Conservation (phyloP, 257 asterid genomes). For the Penstemon barbatus region DNA sequence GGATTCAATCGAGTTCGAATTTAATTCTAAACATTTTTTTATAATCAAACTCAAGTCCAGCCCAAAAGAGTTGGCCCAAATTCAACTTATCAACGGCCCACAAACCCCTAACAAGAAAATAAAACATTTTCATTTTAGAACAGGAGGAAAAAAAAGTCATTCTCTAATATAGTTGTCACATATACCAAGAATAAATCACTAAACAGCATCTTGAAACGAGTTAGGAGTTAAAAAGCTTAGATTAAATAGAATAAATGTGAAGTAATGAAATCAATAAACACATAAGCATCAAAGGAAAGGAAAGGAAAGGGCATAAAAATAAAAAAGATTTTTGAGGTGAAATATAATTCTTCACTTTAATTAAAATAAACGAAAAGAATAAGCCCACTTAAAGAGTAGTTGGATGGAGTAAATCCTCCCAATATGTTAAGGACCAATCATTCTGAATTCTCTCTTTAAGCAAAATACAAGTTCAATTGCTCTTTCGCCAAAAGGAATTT, state of each 20-base stretch:
- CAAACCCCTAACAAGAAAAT: no score
- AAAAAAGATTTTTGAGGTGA: background rate
- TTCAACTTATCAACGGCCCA: no score
- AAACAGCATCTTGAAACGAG: background rate
- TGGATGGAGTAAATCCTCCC: slow-evolving; percentile 49
- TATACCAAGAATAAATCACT: no score
- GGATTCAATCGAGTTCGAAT: no score
- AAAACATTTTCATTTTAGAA: no score
- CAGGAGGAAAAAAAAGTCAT: no score
- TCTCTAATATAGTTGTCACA: no score
- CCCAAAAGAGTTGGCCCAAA: no score
- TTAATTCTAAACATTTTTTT: no score
- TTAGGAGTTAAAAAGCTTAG: slow-evolving; percentile 23
- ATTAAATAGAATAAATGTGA: slow-evolving; percentile 34
- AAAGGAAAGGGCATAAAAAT: slow-evolving; percentile 13
- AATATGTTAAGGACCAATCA: slow-evolving; percentile 52
- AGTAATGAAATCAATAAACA: slow-evolving; percentile 21
- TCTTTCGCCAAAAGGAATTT: slow-evolving; percentile 31
- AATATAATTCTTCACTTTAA: slow-evolving; percentile 19
- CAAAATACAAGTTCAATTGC: background rate
- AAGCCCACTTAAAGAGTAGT: slow-evolving; percentile 32
- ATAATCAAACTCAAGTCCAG: no score
- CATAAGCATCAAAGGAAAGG: slow-evolving; percentile 18
- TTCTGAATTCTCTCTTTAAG: slow-evolving; percentile 34
- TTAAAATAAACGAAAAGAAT: slow-evolving; percentile 28